These are phyloP conservation scores for Daldinia caldariorum DNA, from an alignment of 495 filamentous ascomycete genomes.

Conservation along the genomic window DNA sequence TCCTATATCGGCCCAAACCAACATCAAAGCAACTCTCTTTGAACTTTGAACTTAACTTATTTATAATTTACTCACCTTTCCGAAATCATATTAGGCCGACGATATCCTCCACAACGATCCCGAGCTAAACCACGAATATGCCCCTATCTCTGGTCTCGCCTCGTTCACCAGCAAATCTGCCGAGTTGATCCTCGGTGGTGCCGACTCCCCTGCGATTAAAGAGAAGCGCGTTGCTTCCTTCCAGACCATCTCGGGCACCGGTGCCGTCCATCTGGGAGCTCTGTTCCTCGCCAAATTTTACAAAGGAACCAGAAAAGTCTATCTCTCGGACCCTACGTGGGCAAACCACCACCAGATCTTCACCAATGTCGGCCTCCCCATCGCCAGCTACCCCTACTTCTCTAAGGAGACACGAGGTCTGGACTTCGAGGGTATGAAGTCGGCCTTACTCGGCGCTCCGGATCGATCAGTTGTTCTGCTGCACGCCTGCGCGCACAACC, in stretches of 20 bases:
- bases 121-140: constrained; percentile 95
- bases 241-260: constrained; percentile 92
- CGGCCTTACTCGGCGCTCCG: constrained; percentile 71
- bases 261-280: constrained; percentile 87
- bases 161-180: constrained; percentile 88
- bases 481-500: constrained; percentile 98
- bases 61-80: background rate
- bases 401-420: constrained; percentile 83
- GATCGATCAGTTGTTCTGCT: constrained; percentile 86
- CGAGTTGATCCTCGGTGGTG: constrained; percentile 81
- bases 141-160: constrained; percentile 89
- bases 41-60: constrained; percentile 34
- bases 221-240: constrained; percentile 81
- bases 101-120: constrained; percentile 87
- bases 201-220: constrained; percentile 78
- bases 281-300: constrained; percentile 86
- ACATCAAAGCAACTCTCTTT: constrained; percentile 28
- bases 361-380: constrained; percentile 82
- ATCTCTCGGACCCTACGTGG: constrained; percentile 96
- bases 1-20: constrained; percentile 44
- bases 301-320: constrained; percentile 73
- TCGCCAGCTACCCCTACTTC: constrained; percentile 94
- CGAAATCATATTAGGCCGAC: constrained; percentile 72
- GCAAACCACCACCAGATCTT: constrained; percentile 99
- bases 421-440: constrained; percentile 88